These are phyloP conservation scores for Paecilomyces sp. DNA, from an alignment of 2,329 filamentous ascomycete species.

Conservation along the genomic window DNA sequence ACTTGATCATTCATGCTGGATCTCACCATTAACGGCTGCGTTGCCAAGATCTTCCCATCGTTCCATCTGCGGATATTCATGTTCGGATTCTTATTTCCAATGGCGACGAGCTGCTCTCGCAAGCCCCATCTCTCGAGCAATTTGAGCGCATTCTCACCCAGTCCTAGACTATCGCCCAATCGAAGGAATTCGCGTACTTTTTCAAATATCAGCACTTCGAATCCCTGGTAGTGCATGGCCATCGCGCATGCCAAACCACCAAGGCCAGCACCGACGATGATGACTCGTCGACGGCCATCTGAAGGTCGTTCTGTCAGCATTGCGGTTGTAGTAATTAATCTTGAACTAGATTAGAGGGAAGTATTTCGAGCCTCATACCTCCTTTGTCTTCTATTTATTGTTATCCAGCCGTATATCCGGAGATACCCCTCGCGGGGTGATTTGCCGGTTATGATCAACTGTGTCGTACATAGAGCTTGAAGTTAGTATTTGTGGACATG, in stretches of 20 bases:
- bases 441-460: background rate
- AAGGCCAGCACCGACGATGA: constrained; percentile 45
- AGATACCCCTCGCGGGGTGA: background rate
- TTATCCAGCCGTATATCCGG: background rate
- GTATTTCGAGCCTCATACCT: background rate
- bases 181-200: constrained; percentile 7
- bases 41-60: constrained; percentile 5
- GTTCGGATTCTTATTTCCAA: constrained; percentile 4
- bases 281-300: constrained; percentile 24
- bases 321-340: background rate
- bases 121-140: constrained; percentile 5
- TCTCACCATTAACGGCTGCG: constrained; percentile 6
- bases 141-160: constrained; percentile 7
- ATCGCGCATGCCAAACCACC: constrained; percentile 29
- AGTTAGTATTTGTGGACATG: background rate
- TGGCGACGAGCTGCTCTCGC: constrained; percentile 4
- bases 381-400: background rate
- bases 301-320: background rate
- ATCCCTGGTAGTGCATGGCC: constrained; percentile 5
- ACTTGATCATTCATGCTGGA: background rate
- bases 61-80: constrained; percentile 7
- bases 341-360: background rate
- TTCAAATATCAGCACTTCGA: constrained; percentile 7
- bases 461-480: constrained; percentile 1
- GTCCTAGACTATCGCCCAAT: constrained; percentile 5